Conservation (phyloP, 2,329 filamentous ascomycete species). For the Rhinocladiella similis region DNA sequence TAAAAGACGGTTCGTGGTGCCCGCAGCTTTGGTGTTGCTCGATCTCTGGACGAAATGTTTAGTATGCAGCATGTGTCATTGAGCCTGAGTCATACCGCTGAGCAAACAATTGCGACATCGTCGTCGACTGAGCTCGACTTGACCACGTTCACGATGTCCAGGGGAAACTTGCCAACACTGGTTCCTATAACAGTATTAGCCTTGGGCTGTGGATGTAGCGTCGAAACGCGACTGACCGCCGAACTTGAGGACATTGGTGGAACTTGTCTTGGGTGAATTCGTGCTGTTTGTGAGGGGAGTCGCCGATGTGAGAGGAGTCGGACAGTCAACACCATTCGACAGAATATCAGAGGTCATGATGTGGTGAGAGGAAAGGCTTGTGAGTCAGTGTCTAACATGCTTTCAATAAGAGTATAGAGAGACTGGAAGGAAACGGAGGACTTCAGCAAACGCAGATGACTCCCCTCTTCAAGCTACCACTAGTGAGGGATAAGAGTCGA, state of each 20-base stretch:
- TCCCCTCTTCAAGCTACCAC: background rate
- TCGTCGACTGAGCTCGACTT: constrained; percentile 64
- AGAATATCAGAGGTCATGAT: constrained; percentile 22
- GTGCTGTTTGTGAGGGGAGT: constrained; percentile 13
- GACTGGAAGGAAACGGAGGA: background rate
- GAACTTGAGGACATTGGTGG: constrained; percentile 26
- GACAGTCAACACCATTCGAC: constrained; percentile 27
- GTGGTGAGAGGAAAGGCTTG: background rate
- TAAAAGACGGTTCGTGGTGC: constrained; percentile 76
- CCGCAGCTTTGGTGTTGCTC: constrained; percentile 89
- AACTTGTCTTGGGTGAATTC: constrained; percentile 8
- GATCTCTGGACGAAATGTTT: constrained; percentile 57
- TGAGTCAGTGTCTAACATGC: constrained; percentile 9
- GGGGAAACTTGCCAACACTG: constrained; percentile 89
- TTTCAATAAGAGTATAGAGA: background rate
- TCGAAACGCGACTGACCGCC: constrained; percentile 18
- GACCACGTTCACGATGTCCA: constrained; percentile 73
- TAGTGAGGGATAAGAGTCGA: no score
- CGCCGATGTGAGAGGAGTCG: background rate
- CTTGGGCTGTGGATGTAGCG: background rate
- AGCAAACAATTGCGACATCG: constrained; percentile 90
- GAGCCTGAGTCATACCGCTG: constrained; percentile 53
- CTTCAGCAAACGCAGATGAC: background rate
- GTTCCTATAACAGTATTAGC: constrained; percentile 62
- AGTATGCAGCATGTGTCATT: background rate